Evolutionary conservation across 495 filamentous ascomycete genomes (phyloP).

Genomic region (Neurospora sp.): DNA sequence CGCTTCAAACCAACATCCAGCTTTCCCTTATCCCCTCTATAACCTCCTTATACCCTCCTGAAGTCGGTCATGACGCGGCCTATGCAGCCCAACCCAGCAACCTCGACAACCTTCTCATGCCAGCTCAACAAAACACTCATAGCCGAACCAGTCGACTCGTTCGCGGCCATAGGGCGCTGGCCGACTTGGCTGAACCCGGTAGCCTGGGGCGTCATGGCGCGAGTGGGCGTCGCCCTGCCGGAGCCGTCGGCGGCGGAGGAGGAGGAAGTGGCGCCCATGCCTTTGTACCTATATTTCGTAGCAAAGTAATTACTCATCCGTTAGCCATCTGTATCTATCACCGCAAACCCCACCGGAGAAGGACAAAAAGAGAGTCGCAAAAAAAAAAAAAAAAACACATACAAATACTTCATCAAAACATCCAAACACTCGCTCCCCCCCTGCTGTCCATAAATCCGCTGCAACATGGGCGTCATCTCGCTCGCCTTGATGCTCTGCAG

Average conservation of each 20-base stretch:
- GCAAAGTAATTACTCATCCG: not conserved
- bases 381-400: constrained; percentile 14
- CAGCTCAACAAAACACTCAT: constrained; percentile 93
- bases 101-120: constrained; percentile 92
- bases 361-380: not conserved
- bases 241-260: constrained; percentile 8
- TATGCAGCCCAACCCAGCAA: constrained; percentile 79
- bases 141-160: constrained; percentile 69
- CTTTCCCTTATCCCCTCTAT: not conserved
- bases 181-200: constrained; percentile 81
- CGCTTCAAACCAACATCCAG: not conserved
- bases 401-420: constrained; percentile 73
- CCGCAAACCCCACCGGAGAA: not conserved
- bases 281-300: constrained; percentile 53
- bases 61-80: constrained; percentile 87
- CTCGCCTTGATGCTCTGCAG: constrained; percentile 82
- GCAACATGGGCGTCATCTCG: constrained; percentile 79
- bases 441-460: constrained; percentile 57
- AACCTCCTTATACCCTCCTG: constrained; percentile 57
- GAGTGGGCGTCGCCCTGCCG: constrained; percentile 27
- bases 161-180: constrained; percentile 47
- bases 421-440: constrained; percentile 66
- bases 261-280: constrained; percentile 50
- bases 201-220: constrained; percentile 57
- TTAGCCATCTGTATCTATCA: constrained; percentile 3